Evolutionary conservation across 306 rosid species (phyloP).

Genomic region (Comarum palustre): DNA sequence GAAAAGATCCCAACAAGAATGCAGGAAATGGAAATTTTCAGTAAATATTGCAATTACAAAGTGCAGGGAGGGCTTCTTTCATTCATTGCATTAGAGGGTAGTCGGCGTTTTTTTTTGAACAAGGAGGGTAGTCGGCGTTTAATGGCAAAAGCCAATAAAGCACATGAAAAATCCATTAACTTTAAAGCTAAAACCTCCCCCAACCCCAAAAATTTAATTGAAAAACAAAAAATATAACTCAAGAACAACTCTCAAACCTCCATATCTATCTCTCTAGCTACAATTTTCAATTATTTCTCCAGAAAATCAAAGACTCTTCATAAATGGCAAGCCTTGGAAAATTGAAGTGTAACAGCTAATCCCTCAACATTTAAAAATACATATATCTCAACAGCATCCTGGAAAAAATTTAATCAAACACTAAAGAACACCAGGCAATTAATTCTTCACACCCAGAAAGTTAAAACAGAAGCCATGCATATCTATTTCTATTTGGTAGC

Average conservation of each 20-base stretch:
- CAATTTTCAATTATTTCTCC: slow-evolving; percentile 31
- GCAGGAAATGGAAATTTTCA: slow-evolving; percentile 74
- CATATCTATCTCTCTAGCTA: slow-evolving; percentile 14
- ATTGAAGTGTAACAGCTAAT: slow-evolving; percentile 36
- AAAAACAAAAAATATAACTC: slow-evolving; percentile 3
- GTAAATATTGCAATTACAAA: slow-evolving; percentile 63
- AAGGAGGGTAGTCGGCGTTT: slow-evolving; percentile 63
- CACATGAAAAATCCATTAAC: slow-evolving; percentile 36
- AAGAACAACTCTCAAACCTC: slow-evolving; percentile 14
- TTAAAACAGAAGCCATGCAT: slow-evolving; percentile 2
- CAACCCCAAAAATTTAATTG: slow-evolving; percentile 5
- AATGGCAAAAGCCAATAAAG: slow-evolving; percentile 17
- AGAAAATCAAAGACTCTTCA: slow-evolving; percentile 30
- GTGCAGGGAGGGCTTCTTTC: slow-evolving; percentile 56
- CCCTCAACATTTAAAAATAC: slow-evolving; percentile 25
- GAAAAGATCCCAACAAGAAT: slow-evolving; percentile 61
- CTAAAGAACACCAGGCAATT: slow-evolving; percentile 24
- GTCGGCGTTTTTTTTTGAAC: slow-evolving; percentile 86
- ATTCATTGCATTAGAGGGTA: slow-evolving; percentile 58
- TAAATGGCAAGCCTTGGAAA: slow-evolving; percentile 38
- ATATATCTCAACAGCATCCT: slow-evolving; percentile 26
- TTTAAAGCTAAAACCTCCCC: slow-evolving; percentile 45
- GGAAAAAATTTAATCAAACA: slow-evolving; percentile 31
- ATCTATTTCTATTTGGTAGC: slow-evolving; percentile 1
- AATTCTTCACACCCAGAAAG: slow-evolving; percentile 22